Evolutionary conservation across 495 filamentous ascomycete genomes (phyloP), one percentile per base, ranked within the genome.

Genomic region (Filosporella fistucella): DNA sequence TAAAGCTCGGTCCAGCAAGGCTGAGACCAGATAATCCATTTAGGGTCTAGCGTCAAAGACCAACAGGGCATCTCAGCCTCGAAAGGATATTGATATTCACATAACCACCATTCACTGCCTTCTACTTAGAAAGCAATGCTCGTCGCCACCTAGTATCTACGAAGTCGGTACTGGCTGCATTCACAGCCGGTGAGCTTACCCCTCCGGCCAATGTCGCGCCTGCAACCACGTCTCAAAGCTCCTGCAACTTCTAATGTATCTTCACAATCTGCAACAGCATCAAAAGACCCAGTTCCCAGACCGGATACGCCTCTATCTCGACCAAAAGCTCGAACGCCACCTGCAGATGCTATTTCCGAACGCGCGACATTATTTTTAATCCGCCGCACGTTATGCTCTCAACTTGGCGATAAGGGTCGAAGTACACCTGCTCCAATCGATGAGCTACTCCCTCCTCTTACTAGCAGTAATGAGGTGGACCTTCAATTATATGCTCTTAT

Each of bases 401-500:
- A 64, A 26, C 46, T 49, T 49, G 57, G 55, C 24, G 54, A 55
- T 35, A 71, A 69, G 49, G 73, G 61, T 43, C 45, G 52, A 26
- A 54, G 39, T 16, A 56, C 45, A 0, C 49, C 53, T 5, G 52
- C 61, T 20, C 64, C 72, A 8, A 71, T 94, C 47, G 80, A 91
- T 39, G 88, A 91, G 52, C 71, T 96, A 22, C 66, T 98, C 32
- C 93, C 91, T 28, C 89, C 90, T 17, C 76, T 98, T 54, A 96
- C 93, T 16, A 91, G 88, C 66, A 89, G 86, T 47, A 93, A 96
- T 61, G 88, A 90, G 48, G 79, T 96, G 48, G 93, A 98, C 59
- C 67, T 89, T 49, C 86, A 98, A 62, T 76, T 98, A 23, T 98
- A 96, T 60, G 93, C 88, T 11, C 73, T 97, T 21, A 76, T 98